Conservation (phyloP, 129 eudicot genomes). For the Calendula officinalis region DNA sequence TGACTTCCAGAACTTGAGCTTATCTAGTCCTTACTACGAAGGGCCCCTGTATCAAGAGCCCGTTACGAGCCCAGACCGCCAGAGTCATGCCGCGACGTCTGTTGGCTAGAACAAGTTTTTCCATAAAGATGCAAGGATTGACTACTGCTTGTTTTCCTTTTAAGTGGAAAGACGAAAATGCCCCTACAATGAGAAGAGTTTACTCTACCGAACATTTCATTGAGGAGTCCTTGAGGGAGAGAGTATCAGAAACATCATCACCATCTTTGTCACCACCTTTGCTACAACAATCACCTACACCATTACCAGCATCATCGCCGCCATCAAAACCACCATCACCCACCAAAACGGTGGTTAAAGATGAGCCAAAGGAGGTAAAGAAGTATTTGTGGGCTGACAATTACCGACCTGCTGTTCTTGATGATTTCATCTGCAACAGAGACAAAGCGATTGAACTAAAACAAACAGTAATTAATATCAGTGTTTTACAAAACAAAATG, state of each 20-base stretch:
- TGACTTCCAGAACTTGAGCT: too few relatives aligned
- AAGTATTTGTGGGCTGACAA: slow-evolving; percentile 61
- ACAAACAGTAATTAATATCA: slow-evolving; percentile 24
- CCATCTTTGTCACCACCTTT: slow-evolving; percentile 17
- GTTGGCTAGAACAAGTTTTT: slow-evolving; percentile 41
- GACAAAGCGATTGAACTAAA: slow-evolving; percentile 50
- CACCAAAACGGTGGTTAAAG: not conserved
- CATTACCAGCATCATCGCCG: not conserved
- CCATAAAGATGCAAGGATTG: slow-evolving; percentile 49
- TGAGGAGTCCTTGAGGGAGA: slow-evolving; percentile 92
- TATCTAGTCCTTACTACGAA: too few relatives aligned
- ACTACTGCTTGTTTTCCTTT: slow-evolving; percentile 44
- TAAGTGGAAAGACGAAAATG: slow-evolving; percentile 32
- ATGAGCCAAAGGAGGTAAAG: slow-evolving; percentile 35
- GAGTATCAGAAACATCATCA: slow-evolving; percentile 47
- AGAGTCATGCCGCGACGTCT: slow-evolving; percentile 41
- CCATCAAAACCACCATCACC: too few relatives aligned
- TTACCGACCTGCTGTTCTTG: slow-evolving; percentile 47
- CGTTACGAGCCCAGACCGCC: slow-evolving; percentile 47
- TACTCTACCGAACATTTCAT: slow-evolving; percentile 24
- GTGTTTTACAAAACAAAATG: not conserved
- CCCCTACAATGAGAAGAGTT: slow-evolving; percentile 18
- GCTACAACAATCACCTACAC: too few relatives aligned
- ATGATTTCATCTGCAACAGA: slow-evolving; percentile 65
- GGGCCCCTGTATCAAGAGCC: slow-evolving; percentile 24